A percentile compares a stretch with the other conserved stretches of the same genome.
phyloP scores from a whole-genome alignment of 352 stramenopile species.

The Blastocystis sp. region DNA sequence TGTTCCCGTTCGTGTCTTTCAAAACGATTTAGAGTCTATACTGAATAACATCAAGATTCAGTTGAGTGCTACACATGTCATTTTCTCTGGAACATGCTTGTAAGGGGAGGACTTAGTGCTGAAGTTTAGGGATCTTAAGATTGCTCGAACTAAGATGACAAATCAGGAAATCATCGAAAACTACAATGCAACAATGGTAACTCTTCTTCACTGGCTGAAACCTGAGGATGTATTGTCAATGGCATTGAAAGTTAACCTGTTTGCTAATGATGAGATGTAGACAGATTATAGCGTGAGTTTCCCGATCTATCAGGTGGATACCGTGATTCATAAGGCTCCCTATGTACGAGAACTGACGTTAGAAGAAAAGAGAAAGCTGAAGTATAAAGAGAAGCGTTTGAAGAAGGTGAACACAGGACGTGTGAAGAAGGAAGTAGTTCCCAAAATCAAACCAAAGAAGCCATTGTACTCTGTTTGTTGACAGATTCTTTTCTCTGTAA shows the following conservation, averaged over 20 bases:
- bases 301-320: conserved; percentile 31
- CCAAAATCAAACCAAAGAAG: conserved; percentile 47
- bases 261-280: background rate
- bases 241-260: background rate
- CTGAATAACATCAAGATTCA: conserved; percentile 25
- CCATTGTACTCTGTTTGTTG: conserved; percentile 35
- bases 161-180: conserved; percentile 47
- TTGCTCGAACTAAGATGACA: conserved; percentile 2
- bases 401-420: conserved; percentile 12
- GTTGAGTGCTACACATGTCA: background rate
- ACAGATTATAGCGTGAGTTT: conserved; percentile 55
- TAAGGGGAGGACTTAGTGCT: background rate
- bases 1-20: conserved; percentile 3
- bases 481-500: background rate
- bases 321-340: background rate
- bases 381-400: conserved; percentile 57
- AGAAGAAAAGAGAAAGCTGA: conserved; percentile 42
- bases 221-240: conserved; percentile 30
- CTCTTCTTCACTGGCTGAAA: background rate
- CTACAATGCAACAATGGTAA: conserved; percentile 39
- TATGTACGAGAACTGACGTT: conserved; percentile 2
- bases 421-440: background rate
- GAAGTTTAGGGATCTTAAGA: background rate
- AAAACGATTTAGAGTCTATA: background rate
- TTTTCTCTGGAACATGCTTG: background rate